Evolutionary conservation across 108 stramenopile genomes (phyloP).

Genomic region (Cyclotella atomus): DNA sequence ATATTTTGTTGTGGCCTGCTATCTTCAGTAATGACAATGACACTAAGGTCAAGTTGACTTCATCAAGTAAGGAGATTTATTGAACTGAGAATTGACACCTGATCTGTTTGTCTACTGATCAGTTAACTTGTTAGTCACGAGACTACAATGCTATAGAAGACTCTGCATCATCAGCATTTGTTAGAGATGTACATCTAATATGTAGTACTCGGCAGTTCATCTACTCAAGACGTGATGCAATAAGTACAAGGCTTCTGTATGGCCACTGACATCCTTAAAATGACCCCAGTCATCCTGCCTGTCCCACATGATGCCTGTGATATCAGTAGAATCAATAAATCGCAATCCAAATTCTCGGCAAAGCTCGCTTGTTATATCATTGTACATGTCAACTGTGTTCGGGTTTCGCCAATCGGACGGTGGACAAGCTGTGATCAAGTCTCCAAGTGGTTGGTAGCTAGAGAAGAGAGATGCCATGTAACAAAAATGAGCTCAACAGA

Average conservation of each 20-base stretch:
- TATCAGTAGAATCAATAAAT: slow-evolving; percentile 23
- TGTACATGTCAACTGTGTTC: slow-evolving; percentile 23
- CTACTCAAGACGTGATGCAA: background rate
- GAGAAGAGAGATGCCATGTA: background rate
- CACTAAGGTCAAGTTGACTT: too few species aligned
- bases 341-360: slow-evolving; percentile 6
- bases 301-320: slow-evolving; percentile 25
- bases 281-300: slow-evolving; percentile 12
- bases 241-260: slow-evolving; percentile 14
- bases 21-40: too few species aligned
- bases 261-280: slow-evolving; percentile 22
- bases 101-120: too few species aligned
- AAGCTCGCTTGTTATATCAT: background rate
- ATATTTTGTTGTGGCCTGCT: too few species aligned
- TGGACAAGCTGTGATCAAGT: slow-evolving; percentile 4
- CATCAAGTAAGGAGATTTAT: too few species aligned
- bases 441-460: slow-evolving; percentile 21
- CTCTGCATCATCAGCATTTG: too few species aligned
- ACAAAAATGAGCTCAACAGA: background rate
- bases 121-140: too few species aligned
- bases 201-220: background rate
- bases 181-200: background rate
- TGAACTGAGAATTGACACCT: too few species aligned
- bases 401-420: slow-evolving; percentile 30
- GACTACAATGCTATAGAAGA: too few species aligned